Evolutionary conservation across 768 basidiomycete genomes (phyloP), one percentile per base, ranked within the genome.

Genomic region (Tricholoma hemisulphureum): DNA sequence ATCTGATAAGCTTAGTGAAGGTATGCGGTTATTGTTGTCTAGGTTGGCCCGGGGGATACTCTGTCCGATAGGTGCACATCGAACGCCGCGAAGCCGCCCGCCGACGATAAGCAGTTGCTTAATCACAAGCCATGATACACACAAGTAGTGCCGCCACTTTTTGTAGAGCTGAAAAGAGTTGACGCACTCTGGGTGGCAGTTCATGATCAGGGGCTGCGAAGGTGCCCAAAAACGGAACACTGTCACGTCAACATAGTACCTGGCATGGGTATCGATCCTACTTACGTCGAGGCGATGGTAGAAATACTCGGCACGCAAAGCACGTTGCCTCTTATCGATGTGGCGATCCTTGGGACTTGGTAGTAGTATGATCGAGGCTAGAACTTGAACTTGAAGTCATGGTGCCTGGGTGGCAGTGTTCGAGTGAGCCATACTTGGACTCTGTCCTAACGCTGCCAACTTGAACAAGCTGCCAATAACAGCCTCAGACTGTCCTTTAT

Each of bases 401-500:
- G 28, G 26, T 49, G 46, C 46, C 46, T n/a, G 7, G 28, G 46
- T 49, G 46, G 46, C 46, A 29, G 46, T 49, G 46, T 28, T 8
- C 11, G 46, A 29, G n/a, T n/a, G 29, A 28, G 46, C 26, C 46
- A 29, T 28, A 34, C 29, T 23, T 13, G 35, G 16, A 37, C 35
- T 37, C 35, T 16, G 13, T 18, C 16, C 16, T 45, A 10, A 23
- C n/a, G 23, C 26, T 6, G 13, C 45, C 26, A n/a, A 46, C 43
- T n/a, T n/a, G n/a, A n/a, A n/a, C n/a, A n/a, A n/a, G 43, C 43
- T 45, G 24, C 6, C 46, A 46, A 24, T 48, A 26, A 48, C 26
- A 28, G 46, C 29, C 50, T 52, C 26, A 28, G 46, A 28, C 50
- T 52, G 53, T 55, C 49, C 20, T 18, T 43, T 31, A 55, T 32